Evolutionary conservation across 768 basidiomycete genomes (phyloP), one percentile per base, ranked within the genome.

Genomic region (Amanita rubescens): DNA sequence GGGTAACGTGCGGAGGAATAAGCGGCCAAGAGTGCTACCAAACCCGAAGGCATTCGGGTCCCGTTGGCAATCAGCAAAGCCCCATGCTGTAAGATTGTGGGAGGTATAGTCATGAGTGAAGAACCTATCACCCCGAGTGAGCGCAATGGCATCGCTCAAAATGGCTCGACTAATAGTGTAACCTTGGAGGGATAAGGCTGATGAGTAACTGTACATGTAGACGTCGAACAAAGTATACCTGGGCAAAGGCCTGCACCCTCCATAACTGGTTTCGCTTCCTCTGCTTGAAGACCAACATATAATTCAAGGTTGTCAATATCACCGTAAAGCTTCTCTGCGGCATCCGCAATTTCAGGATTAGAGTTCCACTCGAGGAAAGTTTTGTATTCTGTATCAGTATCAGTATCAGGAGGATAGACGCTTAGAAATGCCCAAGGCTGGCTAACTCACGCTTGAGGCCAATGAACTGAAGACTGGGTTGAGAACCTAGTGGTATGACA

Each of bases 91-190:
- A 62, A 90, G 62, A 64, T 91, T 91, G 70, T 71, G 79, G 1
- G 90, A 84, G 0, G 90, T 92, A 64, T 80, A 86, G 62, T 93
- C 90, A 24, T 86, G 74, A 0, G 88, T 92, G 69, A 80, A 89
- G 74, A 81, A 86, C 50, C 90, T 76, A 62, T 93, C 90, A 27
- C 90, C 90, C 50, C 90, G 84, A 45, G 87, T 90, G 51, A 93
- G 80, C 11, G 90, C 87, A 53, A 92, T 86, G 25, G 90, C 90
- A 62, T 93, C 90, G 57, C 82, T 81, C 32, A 93, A 80, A 60
- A 93, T 93, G 7, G 90, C 90, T 30, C 90, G 82, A 60, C 85
- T 85, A 61, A 90, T 80, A 9, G 90, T 93, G 67, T 87, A 92
- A 12, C 82, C 85, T 84, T 53, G 2, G 15, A 15, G 32, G 14